Evolutionary conservation across 169 alveolate genomes (phyloP).

Genomic region (Neospora caninum): DNA sequence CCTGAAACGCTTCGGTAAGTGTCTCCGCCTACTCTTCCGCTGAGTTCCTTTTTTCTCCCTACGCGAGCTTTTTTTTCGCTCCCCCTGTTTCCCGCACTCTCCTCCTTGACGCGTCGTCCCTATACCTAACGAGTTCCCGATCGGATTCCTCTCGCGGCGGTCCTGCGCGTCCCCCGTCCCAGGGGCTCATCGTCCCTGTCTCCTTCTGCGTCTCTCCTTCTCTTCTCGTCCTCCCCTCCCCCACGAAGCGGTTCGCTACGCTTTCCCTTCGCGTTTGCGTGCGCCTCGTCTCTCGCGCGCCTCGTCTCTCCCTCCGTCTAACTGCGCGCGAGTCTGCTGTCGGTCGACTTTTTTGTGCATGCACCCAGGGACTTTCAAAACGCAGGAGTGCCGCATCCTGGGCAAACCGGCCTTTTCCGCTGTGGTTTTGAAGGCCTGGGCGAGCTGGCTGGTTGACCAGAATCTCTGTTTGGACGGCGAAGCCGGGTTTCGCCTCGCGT

Average conservation of each 20-base stretch:
- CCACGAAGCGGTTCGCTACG: too few species aligned
- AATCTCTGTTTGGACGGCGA: conserved; percentile 26
- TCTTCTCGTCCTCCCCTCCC: too few species aligned
- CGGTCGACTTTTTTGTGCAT: neutral
- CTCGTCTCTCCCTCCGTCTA: neutral
- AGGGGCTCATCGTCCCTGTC: too few species aligned
- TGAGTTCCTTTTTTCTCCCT: neutral
- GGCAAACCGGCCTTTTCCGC: neutral
- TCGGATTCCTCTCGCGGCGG: too few species aligned
- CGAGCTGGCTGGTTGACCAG: neutral
- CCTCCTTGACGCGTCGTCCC: neutral
- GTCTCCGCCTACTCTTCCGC: neutral
- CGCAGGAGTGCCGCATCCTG: conserved; percentile 25
- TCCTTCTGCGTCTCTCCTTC: too few species aligned
- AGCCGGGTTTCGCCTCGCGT: neutral
- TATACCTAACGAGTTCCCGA: too few species aligned
- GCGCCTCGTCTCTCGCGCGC: too few species aligned
- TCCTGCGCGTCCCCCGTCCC: too few species aligned
- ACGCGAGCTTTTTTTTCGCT: neutral
- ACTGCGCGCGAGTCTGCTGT: neutral
- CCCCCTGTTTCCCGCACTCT: neutral
- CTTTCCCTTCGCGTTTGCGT: too few species aligned
- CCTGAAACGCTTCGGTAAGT: conserved; percentile 61
- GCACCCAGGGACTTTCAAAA: neutral
- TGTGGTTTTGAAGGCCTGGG: conserved; percentile 2